Conservation (phyloP, 305 asterid species). For the Salvia sclarea region DNA sequence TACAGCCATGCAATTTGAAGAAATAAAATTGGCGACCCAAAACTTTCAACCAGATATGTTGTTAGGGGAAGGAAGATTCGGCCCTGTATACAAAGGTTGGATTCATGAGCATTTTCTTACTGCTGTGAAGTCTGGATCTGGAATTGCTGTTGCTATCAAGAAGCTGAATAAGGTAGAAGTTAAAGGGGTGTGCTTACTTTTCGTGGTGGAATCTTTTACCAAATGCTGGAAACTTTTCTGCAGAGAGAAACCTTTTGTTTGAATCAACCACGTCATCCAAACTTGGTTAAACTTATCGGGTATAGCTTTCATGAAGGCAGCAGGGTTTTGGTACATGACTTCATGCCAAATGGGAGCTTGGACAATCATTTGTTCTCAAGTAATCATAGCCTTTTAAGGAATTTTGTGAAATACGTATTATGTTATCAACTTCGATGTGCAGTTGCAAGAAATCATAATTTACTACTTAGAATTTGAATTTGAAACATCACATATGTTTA, state of each 20-base stretch:
- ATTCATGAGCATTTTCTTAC: slow-evolving; percentile 30
- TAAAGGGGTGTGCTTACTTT: too few relatives aligned
- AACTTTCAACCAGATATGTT: slow-evolving; percentile 7
- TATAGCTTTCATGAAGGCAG: slow-evolving; percentile 52
- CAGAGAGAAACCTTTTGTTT: slow-evolving; percentile 53
- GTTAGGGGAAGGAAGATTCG: slow-evolving; percentile 25
- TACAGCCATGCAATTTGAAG: background rate
- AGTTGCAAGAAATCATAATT: slow-evolving; percentile 5
- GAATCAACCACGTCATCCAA: slow-evolving; percentile 58
- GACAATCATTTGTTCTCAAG: slow-evolving; percentile 58
- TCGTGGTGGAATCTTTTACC: background rate
- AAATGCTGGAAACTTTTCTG: slow-evolving; percentile 1
- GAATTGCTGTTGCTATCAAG: slow-evolving; percentile 63
- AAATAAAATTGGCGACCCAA: slow-evolving; percentile 24
- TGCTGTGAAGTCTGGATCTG: slow-evolving; percentile 56
- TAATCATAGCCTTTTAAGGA: too few relatives aligned
- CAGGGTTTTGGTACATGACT: slow-evolving; percentile 56
- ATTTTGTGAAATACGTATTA: too few relatives aligned
- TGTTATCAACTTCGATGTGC: too few relatives aligned
- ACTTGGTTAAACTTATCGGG: slow-evolving; percentile 59
- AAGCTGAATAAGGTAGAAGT: slow-evolving; percentile 36
- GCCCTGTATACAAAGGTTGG: slow-evolving; percentile 23
- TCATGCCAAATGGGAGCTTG: slow-evolving; percentile 68
- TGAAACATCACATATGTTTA: too few relatives aligned
- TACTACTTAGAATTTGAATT: background rate